Conservation (phyloP, 139 green algal genomes). For the Trebouxia sp. region DNA sequence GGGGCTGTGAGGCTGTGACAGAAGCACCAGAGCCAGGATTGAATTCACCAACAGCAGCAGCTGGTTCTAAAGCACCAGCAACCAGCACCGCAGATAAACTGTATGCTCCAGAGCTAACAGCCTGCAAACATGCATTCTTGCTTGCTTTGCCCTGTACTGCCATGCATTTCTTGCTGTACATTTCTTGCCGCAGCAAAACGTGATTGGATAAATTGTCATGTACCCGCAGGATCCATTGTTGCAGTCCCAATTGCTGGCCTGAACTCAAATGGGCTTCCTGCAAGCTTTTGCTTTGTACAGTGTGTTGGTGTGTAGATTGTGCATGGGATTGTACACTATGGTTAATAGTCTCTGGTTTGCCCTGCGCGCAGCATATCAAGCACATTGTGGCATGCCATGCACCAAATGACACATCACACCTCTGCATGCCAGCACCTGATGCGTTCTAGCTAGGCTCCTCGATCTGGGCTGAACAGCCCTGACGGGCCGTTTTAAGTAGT, state of each 20-base stretch:
- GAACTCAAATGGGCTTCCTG: conserved; percentile 1
- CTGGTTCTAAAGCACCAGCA: background rate
- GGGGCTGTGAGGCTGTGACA: conserved; percentile 9
- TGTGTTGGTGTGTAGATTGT: background rate
- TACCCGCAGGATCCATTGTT: conserved; percentile 1
- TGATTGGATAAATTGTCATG: no score
- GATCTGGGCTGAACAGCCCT: no score
- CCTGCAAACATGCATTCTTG: background rate
- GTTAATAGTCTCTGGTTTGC: no score
- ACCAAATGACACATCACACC: no score
- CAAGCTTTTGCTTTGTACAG: background rate
- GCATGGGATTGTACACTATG: no score
- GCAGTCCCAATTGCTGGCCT: background rate
- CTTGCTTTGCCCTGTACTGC: no score
- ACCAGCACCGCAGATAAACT: conserved; percentile 1
- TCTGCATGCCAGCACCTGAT: no score
- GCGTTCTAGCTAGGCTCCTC: no score
- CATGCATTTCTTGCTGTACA: background rate
- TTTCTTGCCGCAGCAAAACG: background rate
- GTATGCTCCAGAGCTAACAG: conserved; percentile 14
- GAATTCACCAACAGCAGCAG: background rate
- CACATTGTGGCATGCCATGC: no score
- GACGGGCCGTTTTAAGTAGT: no score
- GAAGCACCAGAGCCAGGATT: background rate
- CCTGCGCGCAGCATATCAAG: no score